Conservation (phyloP, 176 grass and related monocot species). For the Pontederia crassipes region DNA sequence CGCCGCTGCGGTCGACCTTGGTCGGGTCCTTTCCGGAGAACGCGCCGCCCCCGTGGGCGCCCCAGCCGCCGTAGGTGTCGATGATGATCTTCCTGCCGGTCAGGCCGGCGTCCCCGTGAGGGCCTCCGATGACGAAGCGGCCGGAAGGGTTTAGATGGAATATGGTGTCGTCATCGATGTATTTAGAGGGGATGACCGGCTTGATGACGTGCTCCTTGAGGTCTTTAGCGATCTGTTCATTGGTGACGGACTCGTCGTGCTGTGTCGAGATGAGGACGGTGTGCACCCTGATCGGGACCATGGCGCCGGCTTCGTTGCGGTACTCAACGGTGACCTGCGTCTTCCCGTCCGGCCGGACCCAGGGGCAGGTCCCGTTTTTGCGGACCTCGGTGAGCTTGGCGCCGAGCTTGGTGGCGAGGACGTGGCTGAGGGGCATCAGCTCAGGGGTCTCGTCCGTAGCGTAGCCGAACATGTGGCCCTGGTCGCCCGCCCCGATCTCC, state of each 20-base stretch:
- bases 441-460: constrained; percentile 1
- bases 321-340: constrained; percentile 49
- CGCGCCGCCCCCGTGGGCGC: too few relatives aligned
- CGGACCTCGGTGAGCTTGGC: not conserved
- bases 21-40: too few relatives aligned
- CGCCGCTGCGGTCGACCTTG: too few relatives aligned
- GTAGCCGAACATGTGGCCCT: not conserved
- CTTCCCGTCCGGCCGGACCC: constrained; percentile 9
- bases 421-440: constrained; percentile 6
- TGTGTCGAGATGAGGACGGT: constrained; percentile 82
- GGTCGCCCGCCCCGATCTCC: not conserved
- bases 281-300: constrained; percentile 69
- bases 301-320: constrained; percentile 49
- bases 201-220: constrained; percentile 89
- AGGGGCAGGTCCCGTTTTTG: constrained; percentile 5
- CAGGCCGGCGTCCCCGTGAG: constrained; percentile 2
- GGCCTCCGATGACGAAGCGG: constrained; percentile 14
- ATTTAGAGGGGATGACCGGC: constrained; percentile 34
- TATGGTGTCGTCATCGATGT: constrained; percentile 15
- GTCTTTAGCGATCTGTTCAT: constrained; percentile 66
- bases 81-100: constrained; percentile 11
- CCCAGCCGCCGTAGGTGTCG: too few relatives aligned
- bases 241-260: constrained; percentile 70
- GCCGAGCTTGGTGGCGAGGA: constrained; percentile 7
- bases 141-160: constrained; percentile 14